These are phyloP conservation scores for Favolaschia claudopus DNA, from an alignment of 768 basidiomycete genomes.

Conservation along the genomic window DNA sequence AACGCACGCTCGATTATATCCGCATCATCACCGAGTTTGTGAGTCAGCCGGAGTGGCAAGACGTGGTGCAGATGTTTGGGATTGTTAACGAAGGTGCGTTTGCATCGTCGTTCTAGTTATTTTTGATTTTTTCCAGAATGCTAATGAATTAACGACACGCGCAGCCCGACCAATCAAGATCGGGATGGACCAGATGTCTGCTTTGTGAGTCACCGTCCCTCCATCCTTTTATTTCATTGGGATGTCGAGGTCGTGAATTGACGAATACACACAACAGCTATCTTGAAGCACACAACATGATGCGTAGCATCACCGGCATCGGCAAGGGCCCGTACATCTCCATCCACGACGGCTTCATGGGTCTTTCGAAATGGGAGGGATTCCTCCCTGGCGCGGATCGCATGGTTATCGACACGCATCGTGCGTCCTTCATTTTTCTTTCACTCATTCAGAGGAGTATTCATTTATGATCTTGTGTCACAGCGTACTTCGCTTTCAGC, in stretches of 20 bases:
- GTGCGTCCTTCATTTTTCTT: constrained; percentile 14
- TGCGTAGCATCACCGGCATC: constrained; percentile 75
- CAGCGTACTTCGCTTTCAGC: constrained; percentile 58
- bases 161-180: constrained; percentile 60
- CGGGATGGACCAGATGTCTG: constrained; percentile 58
- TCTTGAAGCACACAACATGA: constrained; percentile 64
- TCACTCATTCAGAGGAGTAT: background rate
- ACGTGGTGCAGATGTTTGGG: constrained; percentile 70
- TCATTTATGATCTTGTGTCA: too few relatives aligned
- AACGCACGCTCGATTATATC: constrained; percentile 69
- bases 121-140: too few relatives aligned
- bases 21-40: constrained; percentile 85
- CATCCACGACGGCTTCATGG: constrained; percentile 58
- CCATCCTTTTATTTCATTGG: too few relatives aligned
- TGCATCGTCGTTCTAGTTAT: too few relatives aligned
- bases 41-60: constrained; percentile 75
- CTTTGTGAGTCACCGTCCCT: constrained; percentile 82
- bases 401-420: constrained; percentile 60
- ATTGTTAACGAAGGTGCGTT: constrained; percentile 64
- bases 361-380: constrained; percentile 49
- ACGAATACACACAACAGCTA: too few relatives aligned
- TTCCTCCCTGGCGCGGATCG: constrained; percentile 59
- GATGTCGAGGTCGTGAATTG: too few relatives aligned
- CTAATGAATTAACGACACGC: too few relatives aligned
- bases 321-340: constrained; percentile 71